phyloP scores from a whole-genome alignment of 2,329 filamentous ascomycete species.

The Colletotrichum plurivorum region DNA sequence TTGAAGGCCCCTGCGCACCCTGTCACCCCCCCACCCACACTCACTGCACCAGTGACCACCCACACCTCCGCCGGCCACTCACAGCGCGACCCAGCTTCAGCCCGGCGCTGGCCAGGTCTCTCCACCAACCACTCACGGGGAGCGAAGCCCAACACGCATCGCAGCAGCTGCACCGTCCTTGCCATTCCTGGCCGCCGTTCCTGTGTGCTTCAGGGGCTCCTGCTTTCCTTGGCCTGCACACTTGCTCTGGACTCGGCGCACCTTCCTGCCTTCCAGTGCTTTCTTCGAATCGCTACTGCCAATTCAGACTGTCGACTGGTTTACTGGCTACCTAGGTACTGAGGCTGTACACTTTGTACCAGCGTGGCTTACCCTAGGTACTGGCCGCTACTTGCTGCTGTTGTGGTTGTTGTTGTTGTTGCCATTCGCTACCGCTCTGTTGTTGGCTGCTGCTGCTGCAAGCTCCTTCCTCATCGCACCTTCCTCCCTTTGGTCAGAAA shows the following conservation, averaged over 20 bases:
- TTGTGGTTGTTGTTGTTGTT: slow-evolving; percentile 1
- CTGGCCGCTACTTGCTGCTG: background rate
- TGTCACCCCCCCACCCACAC: slow-evolving; percentile 18
- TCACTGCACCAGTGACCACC: background rate
- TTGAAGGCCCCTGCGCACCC: slow-evolving; percentile 24
- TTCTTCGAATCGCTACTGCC: too few species aligned
- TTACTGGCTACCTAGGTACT: too few species aligned
- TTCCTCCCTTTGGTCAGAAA: slow-evolving; percentile 11
- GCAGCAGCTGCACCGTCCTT: slow-evolving; percentile 15
- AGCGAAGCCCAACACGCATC: slow-evolving; percentile 11
- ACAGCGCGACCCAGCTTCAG: slow-evolving; percentile 16
- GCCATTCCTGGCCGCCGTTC: slow-evolving; percentile 1
- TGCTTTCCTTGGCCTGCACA: slow-evolving; percentile 29
- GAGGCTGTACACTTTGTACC: too few species aligned
- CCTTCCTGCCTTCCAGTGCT: too few species aligned
- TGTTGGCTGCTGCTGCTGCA: background rate
- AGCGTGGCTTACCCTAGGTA: too few species aligned
- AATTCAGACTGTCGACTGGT: too few species aligned
- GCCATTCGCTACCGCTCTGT: background rate
- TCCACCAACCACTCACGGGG: slow-evolving; percentile 25
- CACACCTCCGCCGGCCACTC: slow-evolving; percentile 2
- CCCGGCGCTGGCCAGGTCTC: slow-evolving; percentile 17
- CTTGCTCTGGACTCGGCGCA: background rate
- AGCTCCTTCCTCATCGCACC: background rate
- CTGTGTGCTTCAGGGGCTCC: slow-evolving; percentile 39